Evolutionary conservation across 1,139 yeast species (phyloP), one percentile per base, ranked within the genome.

Genomic region (Blastobotrys apis): DNA sequence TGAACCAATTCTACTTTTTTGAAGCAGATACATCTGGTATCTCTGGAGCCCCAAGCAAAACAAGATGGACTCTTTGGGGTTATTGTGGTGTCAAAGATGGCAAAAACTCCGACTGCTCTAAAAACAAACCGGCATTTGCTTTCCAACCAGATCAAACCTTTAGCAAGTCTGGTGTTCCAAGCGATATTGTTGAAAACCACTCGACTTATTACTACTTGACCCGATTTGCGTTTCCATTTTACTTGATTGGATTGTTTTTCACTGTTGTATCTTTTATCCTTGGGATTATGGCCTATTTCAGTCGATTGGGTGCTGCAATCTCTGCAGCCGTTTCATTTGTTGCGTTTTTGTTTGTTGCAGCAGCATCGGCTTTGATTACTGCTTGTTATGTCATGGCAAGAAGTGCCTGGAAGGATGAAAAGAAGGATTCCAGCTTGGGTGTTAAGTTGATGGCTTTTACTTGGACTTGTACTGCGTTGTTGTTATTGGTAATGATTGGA

Each of bases 1-100:
- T 84, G 47, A 71, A 72, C 47, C 65, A 71, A 48, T 80, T 84
- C 63, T 84, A 79, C 66, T 84, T 85, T 82, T 65, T 86, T 31
- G 71, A 81, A 58, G 88, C 84, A 16, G 80, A 79, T 50, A 81
- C 94, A 23, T 63, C 75, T n/a, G 65, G 64, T 15, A 74, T 81
- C 45, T 59, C 73, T 10, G 73, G 74, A 36, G 78, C 82, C 16
- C 64, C 68, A 39, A 53, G 61, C 20, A 56, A 64, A 27, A 71
- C 81, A 3, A 72, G 86, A 62, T 85, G 94, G 94, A 82, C 87
- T n/a, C 70, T 73, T 55, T 85, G 84, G 65, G 72, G 74, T 41
- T 59, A 71, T 49, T 86, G 95, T 67, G 79, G 53, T 31, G 77
- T 67, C 21, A 48, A 47, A 23, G 69, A 72, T 40, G 68, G 68